Base-by-base conservation (phyloP, 768 basidiomycete genomes). In the Terana coerulea region DNA sequence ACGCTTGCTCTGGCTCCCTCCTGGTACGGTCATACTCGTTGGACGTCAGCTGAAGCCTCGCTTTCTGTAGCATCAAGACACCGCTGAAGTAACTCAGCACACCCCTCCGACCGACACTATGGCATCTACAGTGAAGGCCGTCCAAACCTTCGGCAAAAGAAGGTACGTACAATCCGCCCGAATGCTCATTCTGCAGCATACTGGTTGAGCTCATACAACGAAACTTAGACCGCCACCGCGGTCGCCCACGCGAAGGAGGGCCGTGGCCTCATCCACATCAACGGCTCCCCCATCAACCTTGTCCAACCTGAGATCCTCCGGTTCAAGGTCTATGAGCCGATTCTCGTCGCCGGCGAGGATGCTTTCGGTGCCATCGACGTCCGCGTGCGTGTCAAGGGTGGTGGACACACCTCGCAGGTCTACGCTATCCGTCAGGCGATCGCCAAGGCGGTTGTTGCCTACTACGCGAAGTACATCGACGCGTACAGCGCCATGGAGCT, bases 81-180 rank as follows among this genome's bases (percentile, higher is more conserved):
- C 46, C 43, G 62, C 59, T 59, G 53, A 52, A 53, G 36, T 37
- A 30, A 30, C 34, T 48, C 59, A 57, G 56, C 61, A 47, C 40
- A 40, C 50, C 48, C 49, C 58, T 56, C 46, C 54, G 52, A 59
- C 65, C 55, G 49, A 60, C 65, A 81, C 75, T 72, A 91, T 90
- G 88, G 81, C 84, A 62, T 79, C 86, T 67, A 66, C 76, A 62
- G 71, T 73, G 59, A 91, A 91, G 77, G 92, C 95, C 77, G 95
- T 98, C 62, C 95, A 98, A 71, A 95, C 92, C 58, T 98, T 98
- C 76, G 95, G 95, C 74, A 98, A 98, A 98, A 98, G 87, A 98
- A 98, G 89, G 92, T 81, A 69, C 58, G 82, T 59, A 10, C 19
- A 30, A 21, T 30, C 15, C 9, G 14, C n/a, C 29, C 19, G 29